These are phyloP conservation scores for Eimeria sp. DNA, from an alignment of 169 alveolate genomes.

Conservation along the genomic window DNA sequence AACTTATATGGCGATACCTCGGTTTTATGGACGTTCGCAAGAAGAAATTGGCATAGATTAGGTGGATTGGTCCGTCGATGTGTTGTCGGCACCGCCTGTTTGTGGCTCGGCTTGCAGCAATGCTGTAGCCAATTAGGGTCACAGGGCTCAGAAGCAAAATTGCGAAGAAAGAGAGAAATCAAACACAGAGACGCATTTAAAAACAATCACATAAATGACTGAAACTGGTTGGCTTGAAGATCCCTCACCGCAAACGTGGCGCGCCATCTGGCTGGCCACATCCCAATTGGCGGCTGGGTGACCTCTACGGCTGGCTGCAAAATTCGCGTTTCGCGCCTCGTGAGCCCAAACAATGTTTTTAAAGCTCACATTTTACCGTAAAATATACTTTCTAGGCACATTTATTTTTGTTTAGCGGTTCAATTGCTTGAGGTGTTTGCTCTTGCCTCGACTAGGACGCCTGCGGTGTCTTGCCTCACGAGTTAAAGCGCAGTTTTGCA, in stretches of 20 bases:
- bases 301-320: neutral
- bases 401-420: neutral
- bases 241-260: slow-evolving; percentile 16
- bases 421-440: neutral
- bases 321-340: neutral
- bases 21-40: too few species aligned
- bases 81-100: slow-evolving; percentile 16
- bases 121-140: neutral
- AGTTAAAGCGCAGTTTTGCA: neutral
- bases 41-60: neutral
- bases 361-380: neutral
- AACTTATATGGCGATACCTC: neutral
- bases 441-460: neutral
- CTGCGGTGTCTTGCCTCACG: neutral
- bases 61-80: slow-evolving; percentile 13
- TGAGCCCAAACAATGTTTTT: neutral
- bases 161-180: neutral
- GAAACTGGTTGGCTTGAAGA: neutral
- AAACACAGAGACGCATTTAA: neutral
- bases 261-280: slow-evolving; percentile 25
- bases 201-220: slow-evolving; percentile 3
- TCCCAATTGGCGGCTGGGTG: neutral
- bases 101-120: neutral
- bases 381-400: neutral
- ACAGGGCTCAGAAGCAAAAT: neutral